Conservation (phyloP, 2,329 filamentous ascomycete species). For the Huntiella savannae region DNA sequence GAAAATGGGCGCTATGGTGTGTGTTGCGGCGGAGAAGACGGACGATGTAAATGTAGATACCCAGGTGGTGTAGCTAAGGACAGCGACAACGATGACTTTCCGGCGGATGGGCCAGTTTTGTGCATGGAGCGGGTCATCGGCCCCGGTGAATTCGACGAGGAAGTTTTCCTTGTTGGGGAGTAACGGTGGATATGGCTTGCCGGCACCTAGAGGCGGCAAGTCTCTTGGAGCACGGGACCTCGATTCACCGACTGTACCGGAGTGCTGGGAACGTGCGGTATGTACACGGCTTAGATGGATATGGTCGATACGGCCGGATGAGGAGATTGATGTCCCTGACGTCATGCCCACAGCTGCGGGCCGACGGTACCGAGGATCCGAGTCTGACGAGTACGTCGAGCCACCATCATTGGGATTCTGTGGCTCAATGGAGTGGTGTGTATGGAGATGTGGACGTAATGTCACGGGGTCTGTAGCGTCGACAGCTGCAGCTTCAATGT, state of each 20-base stretch:
- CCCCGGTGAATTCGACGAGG: conserved; percentile 70
- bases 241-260: conserved; percentile 42
- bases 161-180: conserved; percentile 57
- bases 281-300: conserved; percentile 54
- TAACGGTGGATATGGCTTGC: conserved; percentile 54
- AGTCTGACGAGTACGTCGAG: not conserved
- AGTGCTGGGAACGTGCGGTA: conserved; percentile 52
- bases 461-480: conserved; percentile 16
- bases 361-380: conserved; percentile 21
- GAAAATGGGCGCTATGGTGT: conserved; percentile 36
- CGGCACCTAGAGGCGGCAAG: conserved; percentile 49
- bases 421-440: too few relatives aligned
- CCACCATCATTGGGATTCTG: too few relatives aligned
- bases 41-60: conserved; percentile 53
- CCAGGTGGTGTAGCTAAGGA: conserved; percentile 57
- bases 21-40: conserved; percentile 52
- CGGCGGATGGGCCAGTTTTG: conserved; percentile 71
- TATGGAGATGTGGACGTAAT: conserved; percentile 1
- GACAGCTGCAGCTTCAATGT: conserved; percentile 1
- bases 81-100: conserved; percentile 51
- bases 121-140: conserved; percentile 64
- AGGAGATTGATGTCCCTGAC: conserved; percentile 27
- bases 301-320: conserved; percentile 23
- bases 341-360: too few relatives aligned
- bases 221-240: conserved; percentile 33